Evolutionary conservation across 2,329 filamentous ascomycete genomes (phyloP).

Genomic region (Clarireedia homoeocarpa): DNA sequence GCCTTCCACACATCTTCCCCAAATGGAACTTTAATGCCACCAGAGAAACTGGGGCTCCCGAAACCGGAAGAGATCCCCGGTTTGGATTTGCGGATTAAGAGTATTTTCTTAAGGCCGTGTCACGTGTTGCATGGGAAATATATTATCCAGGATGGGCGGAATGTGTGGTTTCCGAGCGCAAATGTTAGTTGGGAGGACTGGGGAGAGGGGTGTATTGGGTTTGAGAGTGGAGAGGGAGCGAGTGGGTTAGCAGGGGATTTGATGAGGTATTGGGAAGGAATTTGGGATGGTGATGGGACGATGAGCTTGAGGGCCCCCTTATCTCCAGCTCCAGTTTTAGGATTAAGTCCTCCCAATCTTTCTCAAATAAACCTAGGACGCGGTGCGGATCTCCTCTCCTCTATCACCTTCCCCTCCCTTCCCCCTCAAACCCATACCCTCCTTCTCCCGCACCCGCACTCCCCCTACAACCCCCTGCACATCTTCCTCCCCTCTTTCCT

Average conservation of each 20-base stretch:
- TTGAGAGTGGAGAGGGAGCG: conserved; percentile 41
- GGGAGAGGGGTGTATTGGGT: conserved; percentile 69
- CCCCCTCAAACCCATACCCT: neutral
- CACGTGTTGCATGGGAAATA: conserved; percentile 89
- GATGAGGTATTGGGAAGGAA: neutral
- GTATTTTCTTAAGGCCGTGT: conserved; percentile 70
- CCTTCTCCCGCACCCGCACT: conserved; percentile 15
- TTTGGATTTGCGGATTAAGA: conserved; percentile 65
- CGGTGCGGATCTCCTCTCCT: conserved; percentile 40
- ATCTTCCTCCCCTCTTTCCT: conserved; percentile 28
- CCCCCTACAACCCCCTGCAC: conserved; percentile 5
- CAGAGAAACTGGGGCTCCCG: conserved; percentile 56
- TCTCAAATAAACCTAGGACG: neutral
- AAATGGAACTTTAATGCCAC: conserved; percentile 36
- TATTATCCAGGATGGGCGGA: conserved; percentile 60
- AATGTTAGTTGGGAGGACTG: conserved; percentile 86
- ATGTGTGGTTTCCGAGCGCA: conserved; percentile 66
- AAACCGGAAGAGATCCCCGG: conserved; percentile 42
- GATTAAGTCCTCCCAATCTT: neutral
- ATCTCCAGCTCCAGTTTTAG: neutral
- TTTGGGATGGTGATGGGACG: conserved; percentile 4
- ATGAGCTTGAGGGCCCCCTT: neutral
- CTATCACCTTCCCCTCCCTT: neutral
- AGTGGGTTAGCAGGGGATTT: conserved; percentile 42
- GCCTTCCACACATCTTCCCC: conserved; percentile 61